phyloP scores from a whole-genome alignment of 2,329 filamentous ascomycete genomes.

The Septoria linicola region DNA sequence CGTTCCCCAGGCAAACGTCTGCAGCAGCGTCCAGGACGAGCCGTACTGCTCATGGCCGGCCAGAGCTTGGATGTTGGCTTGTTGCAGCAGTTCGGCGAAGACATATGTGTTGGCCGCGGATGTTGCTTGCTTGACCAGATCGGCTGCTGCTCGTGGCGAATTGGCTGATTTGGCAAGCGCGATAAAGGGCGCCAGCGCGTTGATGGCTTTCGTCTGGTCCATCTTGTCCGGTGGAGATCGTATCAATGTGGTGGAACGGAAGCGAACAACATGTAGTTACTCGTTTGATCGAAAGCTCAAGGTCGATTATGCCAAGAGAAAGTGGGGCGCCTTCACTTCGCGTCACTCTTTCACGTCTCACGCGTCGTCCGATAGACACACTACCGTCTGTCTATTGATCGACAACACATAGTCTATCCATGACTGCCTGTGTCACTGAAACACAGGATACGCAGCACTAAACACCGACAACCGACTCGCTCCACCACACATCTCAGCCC shows the following conservation, averaged over 20 bases:
- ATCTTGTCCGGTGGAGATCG: slow-evolving; percentile 46
- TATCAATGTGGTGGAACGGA: background rate
- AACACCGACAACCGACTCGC: slow-evolving; percentile 32
- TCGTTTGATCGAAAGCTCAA: background rate
- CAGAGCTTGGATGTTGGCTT: slow-evolving; percentile 74
- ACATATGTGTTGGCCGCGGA: slow-evolving; percentile 87
- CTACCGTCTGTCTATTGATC: too few relatives aligned
- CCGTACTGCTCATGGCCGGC: slow-evolving; percentile 61
- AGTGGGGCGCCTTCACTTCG: background rate
- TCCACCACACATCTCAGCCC: slow-evolving; percentile 32
- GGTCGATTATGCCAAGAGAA: background rate
- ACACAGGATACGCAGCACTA: slow-evolving; percentile 17
- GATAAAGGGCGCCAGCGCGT: slow-evolving; percentile 76
- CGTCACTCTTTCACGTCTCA: too few relatives aligned
- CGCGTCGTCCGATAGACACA: too few relatives aligned
- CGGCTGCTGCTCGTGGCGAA: slow-evolving; percentile 78
- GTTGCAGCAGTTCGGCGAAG: slow-evolving; percentile 88
- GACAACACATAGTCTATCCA: too few relatives aligned
- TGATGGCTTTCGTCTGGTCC: slow-evolving; percentile 67
- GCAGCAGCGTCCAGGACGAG: slow-evolving; percentile 67
- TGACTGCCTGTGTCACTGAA: slow-evolving; percentile 14
- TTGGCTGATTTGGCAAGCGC: slow-evolving; percentile 82
- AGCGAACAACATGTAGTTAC: background rate
- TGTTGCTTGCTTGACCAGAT: slow-evolving; percentile 83
- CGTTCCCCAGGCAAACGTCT: slow-evolving; percentile 91